A percentile compares a stretch with the other conserved stretches of the same genome.
Conservation (phyloP, 2,329 filamentous ascomycete genomes). For the Fusarium fracticaudum region DNA sequence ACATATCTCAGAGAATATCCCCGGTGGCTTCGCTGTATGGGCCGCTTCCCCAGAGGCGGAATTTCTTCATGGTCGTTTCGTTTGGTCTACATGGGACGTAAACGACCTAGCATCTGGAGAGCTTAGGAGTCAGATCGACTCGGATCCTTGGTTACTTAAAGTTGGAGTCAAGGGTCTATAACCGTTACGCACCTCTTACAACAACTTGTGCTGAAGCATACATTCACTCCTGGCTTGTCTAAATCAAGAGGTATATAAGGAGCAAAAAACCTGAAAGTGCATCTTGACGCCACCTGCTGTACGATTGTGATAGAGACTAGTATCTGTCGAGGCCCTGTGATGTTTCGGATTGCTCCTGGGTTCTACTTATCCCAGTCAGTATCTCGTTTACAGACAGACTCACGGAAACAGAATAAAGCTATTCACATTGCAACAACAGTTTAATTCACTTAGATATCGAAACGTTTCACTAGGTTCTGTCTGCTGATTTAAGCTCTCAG, state of each 20-base stretch:
- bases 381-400: rapidly evolving
- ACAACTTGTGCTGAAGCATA: rapidly evolving
- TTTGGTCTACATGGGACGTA: conserved; percentile 62
- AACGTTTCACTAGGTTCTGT: too few species aligned
- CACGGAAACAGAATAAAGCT: rapidly evolving
- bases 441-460: rapidly evolving
- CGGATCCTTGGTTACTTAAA: conserved; percentile 35
- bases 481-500: too few species aligned
- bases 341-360: background rate
- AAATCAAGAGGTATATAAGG: background rate
- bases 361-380: background rate
- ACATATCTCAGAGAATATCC: conserved; percentile 46
- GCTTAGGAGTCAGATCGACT: conserved; percentile 11
- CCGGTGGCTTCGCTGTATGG: conserved; percentile 56
- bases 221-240: background rate
- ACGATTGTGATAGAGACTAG: background rate
- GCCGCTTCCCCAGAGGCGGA: conserved; percentile 50
- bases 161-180: conserved; percentile 38
- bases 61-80: conserved; percentile 58
- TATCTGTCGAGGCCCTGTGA: background rate
- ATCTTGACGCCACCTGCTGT: background rate
- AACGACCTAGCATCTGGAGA: conserved; percentile 50
- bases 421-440: background rate
- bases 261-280: background rate
- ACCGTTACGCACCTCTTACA: rapidly evolving